phyloP scores from a whole-genome alignment of 208 protist genomes.

The Acanthamoeba rhysodes region DNA sequence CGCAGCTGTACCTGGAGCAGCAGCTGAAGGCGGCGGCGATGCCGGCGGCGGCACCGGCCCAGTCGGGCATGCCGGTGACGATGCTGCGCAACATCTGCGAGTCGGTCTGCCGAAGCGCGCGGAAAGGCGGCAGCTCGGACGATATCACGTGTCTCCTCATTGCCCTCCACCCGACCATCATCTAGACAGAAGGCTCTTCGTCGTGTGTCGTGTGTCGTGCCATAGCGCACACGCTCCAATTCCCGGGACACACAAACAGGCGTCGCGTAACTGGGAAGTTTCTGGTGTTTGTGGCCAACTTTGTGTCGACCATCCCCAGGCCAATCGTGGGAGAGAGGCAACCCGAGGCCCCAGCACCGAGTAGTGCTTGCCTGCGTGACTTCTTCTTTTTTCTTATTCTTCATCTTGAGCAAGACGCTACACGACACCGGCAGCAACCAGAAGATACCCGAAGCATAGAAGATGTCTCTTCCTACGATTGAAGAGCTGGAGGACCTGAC shows the following conservation, averaged over 20 bases:
- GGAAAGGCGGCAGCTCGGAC: slow-evolving; percentile 3
- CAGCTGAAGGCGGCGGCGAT: neutral
- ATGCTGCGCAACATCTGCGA: neutral
- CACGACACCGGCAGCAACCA: neutral
- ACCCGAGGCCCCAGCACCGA: no score
- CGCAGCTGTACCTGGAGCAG: neutral
- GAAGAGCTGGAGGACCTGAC: slow-evolving; percentile 11
- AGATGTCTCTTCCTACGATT: neutral
- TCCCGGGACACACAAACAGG: no score
- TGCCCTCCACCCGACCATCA: neutral
- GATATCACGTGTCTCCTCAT: slow-evolving; percentile 1
- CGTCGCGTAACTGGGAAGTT: no score
- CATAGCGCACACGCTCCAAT: no score
- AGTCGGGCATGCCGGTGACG: neutral
- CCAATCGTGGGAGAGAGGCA: no score
- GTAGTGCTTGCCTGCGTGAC: no score
- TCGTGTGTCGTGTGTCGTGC: neutral
- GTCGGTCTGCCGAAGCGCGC: neutral
- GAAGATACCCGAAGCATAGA: neutral
- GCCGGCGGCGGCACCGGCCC: neutral
- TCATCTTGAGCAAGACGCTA: no score
- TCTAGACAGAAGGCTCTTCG: neutral
- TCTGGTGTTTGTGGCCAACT: no score
- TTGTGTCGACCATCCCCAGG: no score
- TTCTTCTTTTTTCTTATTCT: no score